Evolutionary conservation across 2,329 filamentous ascomycete species (phyloP).

Genomic region (Trichophyton rubrum): DNA sequence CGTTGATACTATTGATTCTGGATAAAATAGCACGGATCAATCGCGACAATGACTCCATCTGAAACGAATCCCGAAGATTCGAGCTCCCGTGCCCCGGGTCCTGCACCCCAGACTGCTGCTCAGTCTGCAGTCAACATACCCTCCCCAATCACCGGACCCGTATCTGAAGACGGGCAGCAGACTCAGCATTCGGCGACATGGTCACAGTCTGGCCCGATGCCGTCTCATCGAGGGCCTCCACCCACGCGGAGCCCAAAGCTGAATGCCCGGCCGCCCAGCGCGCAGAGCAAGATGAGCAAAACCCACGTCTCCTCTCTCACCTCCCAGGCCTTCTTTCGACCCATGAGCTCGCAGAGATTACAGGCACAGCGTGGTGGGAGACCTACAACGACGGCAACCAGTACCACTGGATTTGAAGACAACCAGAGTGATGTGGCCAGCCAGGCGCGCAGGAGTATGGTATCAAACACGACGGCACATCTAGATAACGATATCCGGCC

Average conservation of each 20-base stretch:
- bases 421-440: conserved; percentile 34
- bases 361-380: conserved; percentile 67
- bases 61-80: neutral
- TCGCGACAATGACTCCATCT: conserved; percentile 9
- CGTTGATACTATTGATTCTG: neutral
- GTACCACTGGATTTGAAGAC: conserved; percentile 28
- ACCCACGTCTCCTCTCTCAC: conserved; percentile 84
- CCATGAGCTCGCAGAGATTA: conserved; percentile 90
- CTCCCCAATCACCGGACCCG: conserved; percentile 56
- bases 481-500: conserved; percentile 39
- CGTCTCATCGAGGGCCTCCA: conserved; percentile 44
- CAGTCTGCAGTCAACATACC: conserved; percentile 42
- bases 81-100: neutral
- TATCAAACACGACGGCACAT: conserved; percentile 40
- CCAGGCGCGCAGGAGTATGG: conserved; percentile 47
- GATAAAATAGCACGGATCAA: neutral
- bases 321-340: conserved; percentile 83
- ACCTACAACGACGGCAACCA: conserved; percentile 24
- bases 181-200: conserved; percentile 27
- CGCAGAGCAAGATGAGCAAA: conserved; percentile 58
- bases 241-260: conserved; percentile 24
- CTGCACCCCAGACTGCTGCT: conserved; percentile 15
- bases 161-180: conserved; percentile 40
- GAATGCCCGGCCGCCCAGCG: conserved; percentile 29
- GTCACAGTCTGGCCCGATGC: conserved; percentile 38